Evolutionary conservation across 352 stramenopile species (phyloP).

Genomic region (Globisporangium spinosum): DNA sequence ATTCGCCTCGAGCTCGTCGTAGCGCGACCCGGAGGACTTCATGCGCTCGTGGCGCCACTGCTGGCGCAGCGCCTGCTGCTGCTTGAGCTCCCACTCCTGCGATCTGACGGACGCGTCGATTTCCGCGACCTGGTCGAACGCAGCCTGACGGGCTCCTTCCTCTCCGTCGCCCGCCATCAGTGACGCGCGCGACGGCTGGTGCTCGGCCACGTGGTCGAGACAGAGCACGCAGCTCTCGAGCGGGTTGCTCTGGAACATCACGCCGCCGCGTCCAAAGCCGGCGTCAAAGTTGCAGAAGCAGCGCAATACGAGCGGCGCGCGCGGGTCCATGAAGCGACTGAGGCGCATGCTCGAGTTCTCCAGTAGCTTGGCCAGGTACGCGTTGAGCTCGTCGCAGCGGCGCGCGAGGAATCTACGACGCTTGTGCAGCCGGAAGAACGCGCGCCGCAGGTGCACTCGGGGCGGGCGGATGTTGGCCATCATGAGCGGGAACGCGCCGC

Average conservation of each 20-base stretch:
- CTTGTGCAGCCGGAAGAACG: conserved; percentile 60
- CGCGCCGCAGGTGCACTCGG: conserved; percentile 43
- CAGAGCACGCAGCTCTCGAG: conserved; percentile 49
- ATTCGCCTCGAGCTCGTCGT: conserved; percentile 66
- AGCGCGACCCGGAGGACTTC: conserved; percentile 11
- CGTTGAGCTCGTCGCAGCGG: conserved; percentile 62
- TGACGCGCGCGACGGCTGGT: conserved; percentile 8
- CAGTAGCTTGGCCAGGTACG: conserved; percentile 48
- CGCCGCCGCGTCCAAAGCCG: conserved; percentile 39
- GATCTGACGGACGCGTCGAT: conserved; percentile 16
- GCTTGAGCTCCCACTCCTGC: conserved; percentile 25
- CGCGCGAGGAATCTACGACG: conserved; percentile 52
- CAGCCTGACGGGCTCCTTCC: not conserved
- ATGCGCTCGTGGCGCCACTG: conserved; percentile 15
- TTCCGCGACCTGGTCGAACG: conserved; percentile 17
- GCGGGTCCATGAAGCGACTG: conserved; percentile 66
- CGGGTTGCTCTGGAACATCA: conserved; percentile 36
- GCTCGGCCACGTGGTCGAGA: conserved; percentile 36
- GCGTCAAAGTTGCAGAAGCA: conserved; percentile 85
- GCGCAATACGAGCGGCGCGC: conserved; percentile 62
- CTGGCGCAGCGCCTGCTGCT: conserved; percentile 19
- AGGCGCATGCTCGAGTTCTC: conserved; percentile 45
- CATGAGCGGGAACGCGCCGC: conserved; percentile 49
- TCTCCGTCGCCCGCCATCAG: not conserved
- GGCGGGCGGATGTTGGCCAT: conserved; percentile 58